Evolutionary conservation across 2,329 filamentous ascomycete species (phyloP), one percentile per base, ranked within the genome.

Genomic region (Chaetomium globosum): DNA sequence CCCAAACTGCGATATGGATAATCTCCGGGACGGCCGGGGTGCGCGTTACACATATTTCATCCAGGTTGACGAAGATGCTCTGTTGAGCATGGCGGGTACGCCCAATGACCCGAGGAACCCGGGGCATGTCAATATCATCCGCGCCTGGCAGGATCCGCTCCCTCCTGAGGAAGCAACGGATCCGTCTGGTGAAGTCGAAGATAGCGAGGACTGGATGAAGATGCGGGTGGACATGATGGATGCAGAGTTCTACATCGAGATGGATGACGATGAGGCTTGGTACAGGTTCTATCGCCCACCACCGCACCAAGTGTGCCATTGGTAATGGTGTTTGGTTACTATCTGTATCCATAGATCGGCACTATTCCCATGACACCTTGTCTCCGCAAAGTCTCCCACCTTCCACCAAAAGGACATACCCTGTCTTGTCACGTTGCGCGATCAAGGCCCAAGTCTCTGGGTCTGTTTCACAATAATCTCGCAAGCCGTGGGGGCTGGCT

Each of bases 171-270:
- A 46, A 9, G 19, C 43, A 19, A 46, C 43, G 19, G 19, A 21
- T n/a, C 19, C 6, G 19, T 46, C 21, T 46, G 43, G 19, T 10
- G 43, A 46, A 46, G 16, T 16, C 19, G 16, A 7, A 3, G 26
- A 12, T 19, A 28, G 28, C 12, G 30, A 21, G 30, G 52, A 54
- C 52, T 54, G 52, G 52, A 54, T 54, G 52, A 54, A 33, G 30
- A 33, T 54, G 28, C 28, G 16, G 52, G 9, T 28, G 16, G n/a
- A 30, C n/a, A 12, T 28, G 19, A 19, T 54, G 19, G 52, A 23
- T 9, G 9, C 52, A 13, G 28, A 54, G 28, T 28, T 54, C 52
- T 54, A 54, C 28, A 10, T 12, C 19, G 52, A 54, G 19, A 19
- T 54, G 30, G 52, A 23, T 5, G 10, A 54, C 30, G 26, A 28